phyloP scores from a whole-genome alignment of 176 grass and related monocot genomes.

The Alloteropsis semialata region DNA sequence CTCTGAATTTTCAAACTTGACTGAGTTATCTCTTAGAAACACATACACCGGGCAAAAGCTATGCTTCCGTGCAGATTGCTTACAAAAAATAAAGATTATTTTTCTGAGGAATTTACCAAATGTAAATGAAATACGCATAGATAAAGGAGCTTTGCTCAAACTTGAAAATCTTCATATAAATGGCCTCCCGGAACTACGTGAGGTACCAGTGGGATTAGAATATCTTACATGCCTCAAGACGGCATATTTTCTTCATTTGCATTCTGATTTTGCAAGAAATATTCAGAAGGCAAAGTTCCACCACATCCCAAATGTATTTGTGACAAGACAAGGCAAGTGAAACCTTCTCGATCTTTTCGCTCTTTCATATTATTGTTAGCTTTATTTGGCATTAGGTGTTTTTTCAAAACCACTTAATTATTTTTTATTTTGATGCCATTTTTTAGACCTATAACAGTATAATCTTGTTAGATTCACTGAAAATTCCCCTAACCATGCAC shows the following conservation, averaged over 20 bases:
- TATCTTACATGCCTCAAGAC: conserved; percentile 9
- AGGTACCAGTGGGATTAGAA: conserved; percentile 27
- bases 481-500: too few relatives aligned
- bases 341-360: neutral
- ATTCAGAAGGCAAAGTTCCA: neutral
- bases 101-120: neutral
- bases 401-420: too few relatives aligned
- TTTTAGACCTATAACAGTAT: too few relatives aligned
- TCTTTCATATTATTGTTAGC: too few relatives aligned
- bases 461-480: too few relatives aligned
- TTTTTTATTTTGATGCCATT: too few relatives aligned
- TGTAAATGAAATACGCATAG: neutral
- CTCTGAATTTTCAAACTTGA: conserved; percentile 16
- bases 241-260: neutral
- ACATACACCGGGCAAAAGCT: conserved; percentile 3
- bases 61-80: neutral
- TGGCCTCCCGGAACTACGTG: conserved; percentile 22
- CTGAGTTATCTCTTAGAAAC: conserved; percentile 1
- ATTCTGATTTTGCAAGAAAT: conserved; percentile 17
- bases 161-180: conserved; percentile 11
- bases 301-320: neutral
- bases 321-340: neutral
- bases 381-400: too few relatives aligned
- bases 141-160: neutral
- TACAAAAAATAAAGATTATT: neutral